Evolutionary conservation across 176 grass and related monocot species (phyloP), one percentile per base, ranked within the genome.

Genomic region (Aegilops longissima): DNA sequence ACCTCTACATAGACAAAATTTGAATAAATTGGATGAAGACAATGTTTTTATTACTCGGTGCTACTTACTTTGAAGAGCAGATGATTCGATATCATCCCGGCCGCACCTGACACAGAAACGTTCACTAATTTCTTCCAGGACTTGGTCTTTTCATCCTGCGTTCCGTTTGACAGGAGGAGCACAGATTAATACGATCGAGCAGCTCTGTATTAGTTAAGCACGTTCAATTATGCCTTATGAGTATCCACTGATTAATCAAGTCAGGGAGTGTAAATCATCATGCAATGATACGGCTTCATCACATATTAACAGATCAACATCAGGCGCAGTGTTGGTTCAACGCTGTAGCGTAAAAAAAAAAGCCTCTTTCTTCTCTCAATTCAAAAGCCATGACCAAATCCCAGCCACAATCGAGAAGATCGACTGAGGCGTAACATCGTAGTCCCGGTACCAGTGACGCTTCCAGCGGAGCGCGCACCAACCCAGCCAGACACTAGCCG

Each of bases 41-140:
- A 23, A 73, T 45, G 42, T 8, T 40, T 67, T 67, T 70, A 45
- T 54, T 58, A 82, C 18, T 42, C 13, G 9, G 17, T 63, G 54
- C 1, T 82, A 33, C 39, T 91, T 86, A 96, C 96, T 88, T 98
- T 94, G 87, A 98, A 98, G 29, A 96, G 93, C 11, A 98, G 85
- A 90, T 98, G 96, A 47, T 98, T 98, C 38, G 92, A 92, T 88
- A 96, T 98, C 96, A 94, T 98, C 69, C 96, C 96, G 34, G 96
- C 93, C 3, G 94, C 96, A 77, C 96, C 94, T 51, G 96, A 98
- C 27, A 98, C 90, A 25, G 94, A 90, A 86, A 98, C 71, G 52
- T 87, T 98, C 49, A 96, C 92, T 65, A 98, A 66, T 73, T 86
- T 96, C 87, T 98, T 98, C 96, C 96, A 98, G 29, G 92, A 90